Evolutionary conservation across 2,329 filamentous ascomycete genomes (phyloP).

Genomic region (Cladosporium austrohemisphaericum): DNA sequence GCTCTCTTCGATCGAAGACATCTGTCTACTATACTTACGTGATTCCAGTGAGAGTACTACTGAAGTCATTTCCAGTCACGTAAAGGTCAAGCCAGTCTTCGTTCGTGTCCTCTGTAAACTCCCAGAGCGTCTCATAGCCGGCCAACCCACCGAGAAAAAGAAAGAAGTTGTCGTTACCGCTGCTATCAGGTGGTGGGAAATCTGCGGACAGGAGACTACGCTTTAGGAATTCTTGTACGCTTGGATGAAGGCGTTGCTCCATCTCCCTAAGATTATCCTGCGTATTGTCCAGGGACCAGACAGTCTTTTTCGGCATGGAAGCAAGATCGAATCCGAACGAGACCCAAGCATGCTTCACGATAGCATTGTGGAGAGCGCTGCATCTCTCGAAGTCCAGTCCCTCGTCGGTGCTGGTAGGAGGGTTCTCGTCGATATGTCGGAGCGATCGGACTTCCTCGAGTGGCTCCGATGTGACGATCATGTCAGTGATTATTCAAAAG

Average conservation of each 20-base stretch:
- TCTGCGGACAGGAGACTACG: neutral
- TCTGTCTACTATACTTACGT: too few species aligned
- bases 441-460: neutral
- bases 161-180: neutral
- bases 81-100: too few species aligned
- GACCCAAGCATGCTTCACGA: neutral
- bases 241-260: neutral
- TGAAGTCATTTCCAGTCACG: too few species aligned
- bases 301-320: neutral
- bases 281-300: neutral
- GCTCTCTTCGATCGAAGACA: neutral
- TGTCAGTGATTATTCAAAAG: too few species aligned
- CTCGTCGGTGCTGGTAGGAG: neutral
- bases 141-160: neutral
- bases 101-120: too few species aligned
- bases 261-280: neutral
- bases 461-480: too few species aligned
- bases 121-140: too few species aligned
- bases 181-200: neutral
- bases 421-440: neutral
- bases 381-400: slow-evolving; percentile 4
- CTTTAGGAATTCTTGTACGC: neutral
- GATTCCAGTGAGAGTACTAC: too few species aligned
- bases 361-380: neutral
- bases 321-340: neutral